Conservation (phyloP, 2,329 filamentous ascomycete species). For the Macrophomina pseudophaseolina region DNA sequence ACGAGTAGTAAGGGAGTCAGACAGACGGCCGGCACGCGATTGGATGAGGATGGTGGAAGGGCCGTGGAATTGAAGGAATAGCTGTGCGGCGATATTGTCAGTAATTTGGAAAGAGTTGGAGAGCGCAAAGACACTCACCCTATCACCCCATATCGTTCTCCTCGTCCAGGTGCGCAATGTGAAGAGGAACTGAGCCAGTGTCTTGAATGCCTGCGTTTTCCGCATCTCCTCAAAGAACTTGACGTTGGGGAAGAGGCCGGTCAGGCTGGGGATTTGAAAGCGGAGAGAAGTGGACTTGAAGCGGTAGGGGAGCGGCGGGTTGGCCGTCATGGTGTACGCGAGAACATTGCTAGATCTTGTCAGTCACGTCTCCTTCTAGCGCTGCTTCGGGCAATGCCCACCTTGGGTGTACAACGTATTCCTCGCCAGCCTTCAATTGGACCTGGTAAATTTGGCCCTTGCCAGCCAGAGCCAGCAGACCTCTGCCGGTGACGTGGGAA, state of each 20-base stretch:
- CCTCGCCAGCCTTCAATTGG: constrained; percentile 78
- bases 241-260: constrained; percentile 70
- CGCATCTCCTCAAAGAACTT: constrained; percentile 74
- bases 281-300: constrained; percentile 77
- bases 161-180: constrained; percentile 76
- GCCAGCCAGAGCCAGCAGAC: constrained; percentile 81
- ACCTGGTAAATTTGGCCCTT: constrained; percentile 90
- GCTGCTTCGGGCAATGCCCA: constrained; percentile 36
- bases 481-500: constrained; percentile 85
- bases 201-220: constrained; percentile 74
- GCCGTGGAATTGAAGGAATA: constrained; percentile 89
- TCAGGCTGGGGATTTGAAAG: constrained; percentile 76
- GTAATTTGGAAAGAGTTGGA: background rate
- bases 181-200: constrained; percentile 68
- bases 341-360: constrained; percentile 71
- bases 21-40: constrained; percentile 78
- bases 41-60: constrained; percentile 87
- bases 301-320: constrained; percentile 80
- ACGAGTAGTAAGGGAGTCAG: constrained; percentile 75
- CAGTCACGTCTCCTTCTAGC: background rate
- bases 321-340: constrained; percentile 79
- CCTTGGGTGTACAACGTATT: constrained; percentile 86
- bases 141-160: constrained; percentile 89
- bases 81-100: constrained; percentile 41
- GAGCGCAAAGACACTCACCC: constrained; percentile 53